Evolutionary conservation across 768 basidiomycete genomes (phyloP).

Genomic region (Sporobolomyces roseus): DNA sequence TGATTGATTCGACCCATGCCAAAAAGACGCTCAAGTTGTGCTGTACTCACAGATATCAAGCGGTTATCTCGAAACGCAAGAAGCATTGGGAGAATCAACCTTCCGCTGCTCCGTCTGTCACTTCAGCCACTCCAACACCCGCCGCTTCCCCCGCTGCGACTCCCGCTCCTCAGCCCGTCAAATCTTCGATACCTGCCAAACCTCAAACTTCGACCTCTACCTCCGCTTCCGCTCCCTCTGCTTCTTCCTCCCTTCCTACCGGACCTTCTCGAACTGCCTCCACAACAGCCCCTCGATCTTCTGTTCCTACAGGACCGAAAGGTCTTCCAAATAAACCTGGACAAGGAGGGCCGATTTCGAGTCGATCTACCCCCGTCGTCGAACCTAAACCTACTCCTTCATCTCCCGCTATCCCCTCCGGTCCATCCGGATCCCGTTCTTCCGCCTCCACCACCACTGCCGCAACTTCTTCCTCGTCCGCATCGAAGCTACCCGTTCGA

Average conservation of each 20-base stretch:
- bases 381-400: background rate
- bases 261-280: background rate
- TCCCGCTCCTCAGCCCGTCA: background rate
- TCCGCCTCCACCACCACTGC: too few relatives aligned
- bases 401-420: slow-evolving; percentile 14
- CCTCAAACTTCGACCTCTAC: background rate
- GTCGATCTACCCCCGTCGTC: background rate
- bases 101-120: background rate
- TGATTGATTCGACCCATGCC: too few relatives aligned
- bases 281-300: background rate
- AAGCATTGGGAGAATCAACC: slow-evolving; percentile 31
- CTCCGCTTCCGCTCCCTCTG: background rate
- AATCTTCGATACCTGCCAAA: background rate
- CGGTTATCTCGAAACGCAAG: slow-evolving; percentile 33
- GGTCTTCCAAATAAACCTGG: slow-evolving; percentile 12
- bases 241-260: background rate
- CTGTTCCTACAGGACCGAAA: slow-evolving; percentile 20
- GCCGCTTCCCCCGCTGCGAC: background rate
- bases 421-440: too few relatives aligned
- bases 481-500: background rate
- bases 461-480: background rate
- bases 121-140: background rate
- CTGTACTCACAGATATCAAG: slow-evolving; percentile 24
- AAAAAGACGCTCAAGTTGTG: too few relatives aligned
- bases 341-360: background rate